Percentiles rank a stretch among this genome's conserved stretches.
phyloP scores from a whole-genome alignment of 257 asterid species.

The Prunella vulgaris region DNA sequence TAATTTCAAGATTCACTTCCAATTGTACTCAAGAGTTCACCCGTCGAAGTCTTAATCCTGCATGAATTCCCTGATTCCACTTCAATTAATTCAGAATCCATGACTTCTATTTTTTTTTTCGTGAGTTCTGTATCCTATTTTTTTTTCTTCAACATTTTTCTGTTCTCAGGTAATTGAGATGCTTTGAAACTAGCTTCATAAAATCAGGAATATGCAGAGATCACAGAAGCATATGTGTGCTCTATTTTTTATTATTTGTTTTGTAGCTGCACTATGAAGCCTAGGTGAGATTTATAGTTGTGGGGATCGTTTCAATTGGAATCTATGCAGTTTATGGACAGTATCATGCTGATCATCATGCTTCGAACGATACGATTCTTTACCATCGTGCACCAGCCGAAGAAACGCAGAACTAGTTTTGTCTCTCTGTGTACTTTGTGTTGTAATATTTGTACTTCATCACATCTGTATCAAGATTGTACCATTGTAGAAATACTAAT shows the following conservation, averaged over 20 bases:
- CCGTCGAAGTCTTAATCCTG: too few species aligned
- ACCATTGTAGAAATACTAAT: not conserved
- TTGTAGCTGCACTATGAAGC: conserved; percentile 91
- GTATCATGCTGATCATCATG: conserved; percentile 75
- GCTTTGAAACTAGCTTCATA: not conserved
- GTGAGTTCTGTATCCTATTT: too few species aligned
- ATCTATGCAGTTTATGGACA: conserved; percentile 82
- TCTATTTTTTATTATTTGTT: conserved; percentile 2
- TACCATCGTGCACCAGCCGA: conserved; percentile 76
- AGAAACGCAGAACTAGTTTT: conserved; percentile 34
- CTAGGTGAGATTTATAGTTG: conserved; percentile 81
- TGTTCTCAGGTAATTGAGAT: conserved; percentile 68
- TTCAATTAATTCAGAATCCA: too few species aligned
- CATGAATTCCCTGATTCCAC: too few species aligned
- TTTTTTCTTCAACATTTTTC: conserved; percentile 79
- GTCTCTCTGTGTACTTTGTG: conserved; percentile 19
- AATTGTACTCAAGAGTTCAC: too few species aligned
- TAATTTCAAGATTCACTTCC: too few species aligned
- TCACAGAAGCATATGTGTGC: not conserved
- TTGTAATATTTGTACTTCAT: conserved; percentile 23
- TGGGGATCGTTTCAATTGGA: conserved; percentile 58
- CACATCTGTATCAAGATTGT: not conserved
- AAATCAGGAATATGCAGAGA: not conserved
- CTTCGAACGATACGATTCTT: conserved; percentile 50
- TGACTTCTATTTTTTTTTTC: too few species aligned